phyloP scores from a whole-genome alignment of 495 filamentous ascomycete genomes.

The Penicillium longicatenatum region DNA sequence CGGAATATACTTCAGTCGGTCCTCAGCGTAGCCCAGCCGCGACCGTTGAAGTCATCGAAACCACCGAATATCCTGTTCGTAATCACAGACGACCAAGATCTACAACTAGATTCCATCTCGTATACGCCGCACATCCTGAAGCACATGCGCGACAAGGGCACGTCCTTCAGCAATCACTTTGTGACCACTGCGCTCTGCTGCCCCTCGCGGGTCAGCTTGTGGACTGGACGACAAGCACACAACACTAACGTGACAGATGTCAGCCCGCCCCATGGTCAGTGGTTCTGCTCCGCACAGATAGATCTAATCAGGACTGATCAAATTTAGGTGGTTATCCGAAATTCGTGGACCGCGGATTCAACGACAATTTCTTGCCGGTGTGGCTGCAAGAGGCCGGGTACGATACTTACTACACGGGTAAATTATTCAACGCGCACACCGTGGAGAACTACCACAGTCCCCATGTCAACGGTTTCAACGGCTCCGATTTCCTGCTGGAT shows the following conservation, averaged over 20 bases:
- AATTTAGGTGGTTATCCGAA: conserved; percentile 67
- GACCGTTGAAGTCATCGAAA: conserved; percentile 7
- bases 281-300: not conserved
- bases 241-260: conserved; percentile 79
- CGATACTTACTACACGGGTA: conserved; percentile 72
- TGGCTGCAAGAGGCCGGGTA: conserved; percentile 74
- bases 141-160: conserved; percentile 56
- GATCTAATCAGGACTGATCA: not conserved
- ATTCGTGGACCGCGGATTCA: conserved; percentile 65
- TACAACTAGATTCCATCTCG: conserved; percentile 58
- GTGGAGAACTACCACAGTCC: conserved; percentile 60
- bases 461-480: conserved; percentile 56
- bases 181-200: conserved; percentile 66
- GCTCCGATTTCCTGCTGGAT: conserved; percentile 68
- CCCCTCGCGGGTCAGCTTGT: conserved; percentile 62
- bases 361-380: conserved; percentile 65
- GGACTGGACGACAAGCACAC: conserved; percentile 68
- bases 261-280: conserved; percentile 58
- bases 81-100: conserved; percentile 67
- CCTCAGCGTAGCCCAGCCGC: conserved; percentile 9
- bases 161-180: conserved; percentile 59
- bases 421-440: conserved; percentile 69
- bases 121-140: conserved; percentile 58
- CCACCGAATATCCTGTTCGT: conserved; percentile 64
- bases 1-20: conserved; percentile 20